phyloP scores from a whole-genome alignment of 192 early-diverging fungal species.

The Coemansia aciculifera region DNA sequence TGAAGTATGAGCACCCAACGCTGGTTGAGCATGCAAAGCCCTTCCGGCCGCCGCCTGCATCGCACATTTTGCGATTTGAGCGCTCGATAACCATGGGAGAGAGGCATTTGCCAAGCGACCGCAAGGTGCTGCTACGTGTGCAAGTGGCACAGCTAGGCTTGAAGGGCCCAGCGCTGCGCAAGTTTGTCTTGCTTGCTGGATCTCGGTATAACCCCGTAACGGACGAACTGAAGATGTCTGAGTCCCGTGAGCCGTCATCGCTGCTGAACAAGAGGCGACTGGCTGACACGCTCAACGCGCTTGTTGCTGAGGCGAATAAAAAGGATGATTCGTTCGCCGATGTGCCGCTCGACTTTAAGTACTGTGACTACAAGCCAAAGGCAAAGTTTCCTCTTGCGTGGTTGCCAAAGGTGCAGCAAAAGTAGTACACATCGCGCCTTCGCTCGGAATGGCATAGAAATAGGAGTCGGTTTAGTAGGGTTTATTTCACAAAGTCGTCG shows the following conservation, averaged over 20 bases:
- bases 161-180: constrained; percentile 37
- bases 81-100: constrained; percentile 43
- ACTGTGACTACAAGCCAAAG: constrained; percentile 33
- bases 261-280: constrained; percentile 51
- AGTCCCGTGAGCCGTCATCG: constrained; percentile 36
- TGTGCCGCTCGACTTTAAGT: constrained; percentile 41
- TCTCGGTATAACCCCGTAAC: constrained; percentile 42
- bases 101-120: constrained; percentile 37
- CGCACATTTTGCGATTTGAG: constrained; percentile 41
- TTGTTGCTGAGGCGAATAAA: constrained; percentile 48
- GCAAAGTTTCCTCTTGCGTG: constrained; percentile 34
- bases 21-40: constrained; percentile 39
- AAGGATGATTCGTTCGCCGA: constrained; percentile 46
- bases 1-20: constrained; percentile 47
- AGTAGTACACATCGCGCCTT: background rate
- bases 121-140: constrained; percentile 43
- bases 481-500: background rate
- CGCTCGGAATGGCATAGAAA: background rate
- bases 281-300: constrained; percentile 35
- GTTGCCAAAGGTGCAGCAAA: constrained; percentile 23
- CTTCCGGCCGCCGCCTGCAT: constrained; percentile 31
- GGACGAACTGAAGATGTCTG: constrained; percentile 54
- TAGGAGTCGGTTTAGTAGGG: background rate
- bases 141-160: constrained; percentile 42
- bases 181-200: constrained; percentile 51